These are phyloP conservation scores for Syzygium oleosum DNA, from an alignment of 345 rosid genomes.

Conservation along the genomic window DNA sequence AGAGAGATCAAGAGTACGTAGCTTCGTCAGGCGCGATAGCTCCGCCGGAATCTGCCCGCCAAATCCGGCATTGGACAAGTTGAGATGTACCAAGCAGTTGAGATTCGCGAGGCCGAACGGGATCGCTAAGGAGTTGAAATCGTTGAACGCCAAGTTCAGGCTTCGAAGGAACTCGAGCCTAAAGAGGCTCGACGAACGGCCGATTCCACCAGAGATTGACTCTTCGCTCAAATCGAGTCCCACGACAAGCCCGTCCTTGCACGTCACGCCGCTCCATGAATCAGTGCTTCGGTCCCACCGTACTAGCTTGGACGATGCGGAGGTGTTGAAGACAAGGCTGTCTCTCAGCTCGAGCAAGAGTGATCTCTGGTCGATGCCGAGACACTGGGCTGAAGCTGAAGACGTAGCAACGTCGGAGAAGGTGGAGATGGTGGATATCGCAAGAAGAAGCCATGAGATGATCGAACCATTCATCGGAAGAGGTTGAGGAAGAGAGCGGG, in stretches of 20 bases:
- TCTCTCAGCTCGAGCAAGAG: slow-evolving; percentile 19
- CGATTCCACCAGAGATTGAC: slow-evolving; percentile 13
- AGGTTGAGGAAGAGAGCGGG: not conserved
- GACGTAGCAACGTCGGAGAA: not conserved
- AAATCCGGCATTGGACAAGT: slow-evolving; percentile 30
- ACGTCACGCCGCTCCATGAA: slow-evolving; percentile 30
- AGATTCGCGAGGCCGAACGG: slow-evolving; percentile 18
- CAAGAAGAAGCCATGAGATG: not conserved
- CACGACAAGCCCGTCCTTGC: slow-evolving; percentile 16
- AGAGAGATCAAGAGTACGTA: slow-evolving; percentile 20
- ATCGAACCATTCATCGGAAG: not conserved
- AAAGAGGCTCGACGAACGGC: slow-evolving; percentile 15
- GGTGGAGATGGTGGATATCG: not conserved
- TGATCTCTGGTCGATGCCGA: slow-evolving; percentile 5
- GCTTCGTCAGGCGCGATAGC: slow-evolving; percentile 7
- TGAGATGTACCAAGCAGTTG: slow-evolving; percentile 13
- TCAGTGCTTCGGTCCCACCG: slow-evolving; percentile 9
- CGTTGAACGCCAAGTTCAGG: slow-evolving; percentile 31
- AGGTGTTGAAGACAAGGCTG: slow-evolving; percentile 2
- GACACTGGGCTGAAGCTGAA: slow-evolving; percentile 20
- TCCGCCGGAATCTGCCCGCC: slow-evolving; percentile 20
- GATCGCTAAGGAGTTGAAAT: not conserved
- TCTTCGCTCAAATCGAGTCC: slow-evolving; percentile 32
- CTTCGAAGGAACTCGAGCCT: slow-evolving; percentile 17
- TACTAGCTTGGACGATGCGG: not conserved